Conservation (phyloP, 441 rosid species). For the Gossypium gossypioides region DNA sequence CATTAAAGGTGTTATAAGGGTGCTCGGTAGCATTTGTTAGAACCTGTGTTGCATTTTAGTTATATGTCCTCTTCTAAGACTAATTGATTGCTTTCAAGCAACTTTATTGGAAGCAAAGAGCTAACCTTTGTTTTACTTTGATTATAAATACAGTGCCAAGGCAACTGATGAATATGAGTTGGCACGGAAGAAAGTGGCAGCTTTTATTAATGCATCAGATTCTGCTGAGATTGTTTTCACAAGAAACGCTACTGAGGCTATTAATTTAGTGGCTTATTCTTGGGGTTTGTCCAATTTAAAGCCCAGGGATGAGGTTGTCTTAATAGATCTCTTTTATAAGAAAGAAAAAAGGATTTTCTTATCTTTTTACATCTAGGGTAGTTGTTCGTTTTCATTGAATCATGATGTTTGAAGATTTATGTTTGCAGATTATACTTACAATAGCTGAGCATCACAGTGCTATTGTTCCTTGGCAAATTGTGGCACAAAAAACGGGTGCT, state of each 20-base stretch:
- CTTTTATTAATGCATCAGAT: constrained; percentile 67
- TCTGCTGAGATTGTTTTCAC: constrained; percentile 74
- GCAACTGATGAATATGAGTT: constrained; percentile 86
- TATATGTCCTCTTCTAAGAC: neutral
- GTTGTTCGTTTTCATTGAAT: neutral
- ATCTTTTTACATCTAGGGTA: neutral
- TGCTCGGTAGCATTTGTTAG: neutral
- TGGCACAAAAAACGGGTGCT: constrained; percentile 71
- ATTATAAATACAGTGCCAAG: constrained; percentile 46
- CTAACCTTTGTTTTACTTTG: neutral
- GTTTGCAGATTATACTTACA: constrained; percentile 56
- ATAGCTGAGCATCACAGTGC: constrained; percentile 88
- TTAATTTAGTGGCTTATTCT: constrained; percentile 73
- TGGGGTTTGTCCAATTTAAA: constrained; percentile 75
- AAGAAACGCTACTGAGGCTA: constrained; percentile 89
- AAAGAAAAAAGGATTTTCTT: neutral
- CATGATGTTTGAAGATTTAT: neutral
- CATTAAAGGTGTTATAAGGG: neutral
- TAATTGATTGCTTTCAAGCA: neutral
- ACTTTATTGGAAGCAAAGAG: neutral
- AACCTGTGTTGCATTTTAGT: neutral
- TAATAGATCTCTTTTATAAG: constrained; percentile 6
- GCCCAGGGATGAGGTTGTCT: constrained; percentile 64
- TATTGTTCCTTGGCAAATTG: constrained; percentile 90
- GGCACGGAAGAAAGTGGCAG: constrained; percentile 82